phyloP scores from a whole-genome alignment of 75 land plant species.

The Cunninghamia lanceolata region DNA sequence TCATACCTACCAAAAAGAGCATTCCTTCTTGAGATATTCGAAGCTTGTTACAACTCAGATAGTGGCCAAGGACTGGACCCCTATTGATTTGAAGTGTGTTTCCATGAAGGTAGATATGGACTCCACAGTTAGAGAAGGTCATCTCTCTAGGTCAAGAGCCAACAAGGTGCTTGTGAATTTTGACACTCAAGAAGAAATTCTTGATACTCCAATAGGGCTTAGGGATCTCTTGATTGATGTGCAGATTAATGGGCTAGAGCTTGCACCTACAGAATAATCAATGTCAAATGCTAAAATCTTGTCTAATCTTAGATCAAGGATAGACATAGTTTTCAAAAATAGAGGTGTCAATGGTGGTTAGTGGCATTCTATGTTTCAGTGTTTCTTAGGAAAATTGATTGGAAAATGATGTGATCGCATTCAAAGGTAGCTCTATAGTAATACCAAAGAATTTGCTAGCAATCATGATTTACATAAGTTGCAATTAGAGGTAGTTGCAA shows the following conservation, averaged over 20 bases:
- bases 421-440: slow-evolving; percentile 20
- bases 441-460: slow-evolving; percentile 16
- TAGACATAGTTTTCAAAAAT: slow-evolving; percentile 14
- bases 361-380: slow-evolving; percentile 26
- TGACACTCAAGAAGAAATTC: background rate
- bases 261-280: background rate
- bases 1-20: no score
- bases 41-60: no score
- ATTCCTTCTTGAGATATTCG: no score
- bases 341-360: slow-evolving; percentile 13
- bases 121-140: no score
- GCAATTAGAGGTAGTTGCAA: slow-evolving; percentile 14
- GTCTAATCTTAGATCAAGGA: background rate
- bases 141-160: no score
- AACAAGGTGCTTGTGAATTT: background rate
- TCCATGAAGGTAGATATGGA: no score
- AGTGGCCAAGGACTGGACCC: no score
- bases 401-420: slow-evolving; percentile 20
- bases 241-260: background rate
- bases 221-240: background rate
- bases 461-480: slow-evolving; percentile 32
- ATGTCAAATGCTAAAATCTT: background rate
- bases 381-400: slow-evolving; percentile 20
- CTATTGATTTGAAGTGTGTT: no score
- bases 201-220: background rate